Evolutionary conservation across 306 rosid genomes (phyloP), one percentile per base, ranked within the genome.

Genomic region (Pyrus communis): DNA sequence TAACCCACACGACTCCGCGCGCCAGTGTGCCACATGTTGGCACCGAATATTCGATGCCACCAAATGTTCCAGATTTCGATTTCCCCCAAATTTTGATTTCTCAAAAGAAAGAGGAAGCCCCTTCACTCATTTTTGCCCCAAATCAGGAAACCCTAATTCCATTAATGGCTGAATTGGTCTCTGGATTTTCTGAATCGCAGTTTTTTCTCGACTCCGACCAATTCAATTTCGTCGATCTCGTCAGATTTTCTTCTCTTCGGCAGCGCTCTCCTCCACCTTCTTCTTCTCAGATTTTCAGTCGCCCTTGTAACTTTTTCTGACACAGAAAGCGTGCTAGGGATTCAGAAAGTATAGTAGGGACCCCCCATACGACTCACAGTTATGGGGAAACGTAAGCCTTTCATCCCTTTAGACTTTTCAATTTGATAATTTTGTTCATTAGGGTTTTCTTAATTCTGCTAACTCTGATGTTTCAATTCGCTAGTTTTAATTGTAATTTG

Each of bases 371-470:
- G 64, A 25, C 35, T 69, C 74, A 7, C 69, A 61, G 59, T 15
- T 15, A 95, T 95, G 98, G 98, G 98, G 82, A 95, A 88, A 67
- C 96, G 97, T 95, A 81, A 95, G 83, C 78, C 61, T 27, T 78
- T 40, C n/a, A n/a, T 27, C 40, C 17, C 18, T 11, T 55, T 63
- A 22, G 9, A 68, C 22, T 19, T 73, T 72, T 22, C 13, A 35
- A 38, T 21, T 67, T 35, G 49, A 3, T 23, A 3, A n/a, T 3
- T 22, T 10, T 3, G 19, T 38, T 17, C 0, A 14, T 60, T 74
- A 18, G 59, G 40, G 58, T 25, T 18, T 74, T 28, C 67, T 58
- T 9, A 58, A 3, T 73, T 31, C 25, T 54, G 14, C 7, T 22
- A 0, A 1, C 11, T 51, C 14, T 30, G 18, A 17, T 25, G 5